Evolutionary conservation across 352 stramenopile species (phyloP).

Genomic region (Phytophthora palmivora): DNA sequence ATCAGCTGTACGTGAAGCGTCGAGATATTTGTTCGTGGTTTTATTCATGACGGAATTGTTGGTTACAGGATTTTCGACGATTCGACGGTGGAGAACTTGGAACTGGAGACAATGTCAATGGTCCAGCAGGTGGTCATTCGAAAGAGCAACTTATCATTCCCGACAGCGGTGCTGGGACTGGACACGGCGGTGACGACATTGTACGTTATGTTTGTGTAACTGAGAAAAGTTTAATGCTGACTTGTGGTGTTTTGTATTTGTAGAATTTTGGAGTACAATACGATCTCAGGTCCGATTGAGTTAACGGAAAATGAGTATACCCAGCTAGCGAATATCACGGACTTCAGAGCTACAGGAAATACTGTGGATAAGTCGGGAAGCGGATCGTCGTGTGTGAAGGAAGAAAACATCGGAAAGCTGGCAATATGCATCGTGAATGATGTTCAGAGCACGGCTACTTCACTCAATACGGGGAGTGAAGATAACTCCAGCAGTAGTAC

Average conservation of each 20-base stretch:
- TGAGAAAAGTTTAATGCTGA: slow-evolving; percentile 4
- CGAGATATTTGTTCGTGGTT: slow-evolving; percentile 3
- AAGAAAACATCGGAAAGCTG: slow-evolving; percentile 34
- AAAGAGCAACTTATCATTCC: slow-evolving; percentile 56
- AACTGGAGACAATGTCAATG: slow-evolving; percentile 33
- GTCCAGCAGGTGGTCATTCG: slow-evolving; percentile 56
- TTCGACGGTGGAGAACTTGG: slow-evolving; percentile 45
- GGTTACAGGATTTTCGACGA: slow-evolving; percentile 52
- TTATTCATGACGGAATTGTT: neutral
- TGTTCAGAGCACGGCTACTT: slow-evolving; percentile 10
- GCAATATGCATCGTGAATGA: slow-evolving; percentile 42
- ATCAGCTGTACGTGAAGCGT: slow-evolving; percentile 43
- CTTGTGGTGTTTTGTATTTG: slow-evolving; percentile 4
- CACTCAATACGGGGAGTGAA: slow-evolving; percentile 6
- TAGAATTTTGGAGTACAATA: slow-evolving; percentile 52
- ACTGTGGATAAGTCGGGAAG: slow-evolving; percentile 23
- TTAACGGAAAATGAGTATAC: slow-evolving; percentile 40
- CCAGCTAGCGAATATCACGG: slow-evolving; percentile 37
- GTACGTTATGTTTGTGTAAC: slow-evolving; percentile 24
- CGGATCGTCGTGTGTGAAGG: slow-evolving; percentile 35
- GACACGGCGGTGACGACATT: slow-evolving; percentile 36
- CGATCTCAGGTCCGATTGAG: slow-evolving; percentile 41
- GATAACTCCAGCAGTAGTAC: slow-evolving; percentile 6
- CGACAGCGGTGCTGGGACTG: slow-evolving; percentile 44
- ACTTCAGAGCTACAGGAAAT: slow-evolving; percentile 43